These are phyloP conservation scores for Stemphylium lycopersici DNA, from an alignment of 2,329 filamentous ascomycete genomes.

Conservation along the genomic window DNA sequence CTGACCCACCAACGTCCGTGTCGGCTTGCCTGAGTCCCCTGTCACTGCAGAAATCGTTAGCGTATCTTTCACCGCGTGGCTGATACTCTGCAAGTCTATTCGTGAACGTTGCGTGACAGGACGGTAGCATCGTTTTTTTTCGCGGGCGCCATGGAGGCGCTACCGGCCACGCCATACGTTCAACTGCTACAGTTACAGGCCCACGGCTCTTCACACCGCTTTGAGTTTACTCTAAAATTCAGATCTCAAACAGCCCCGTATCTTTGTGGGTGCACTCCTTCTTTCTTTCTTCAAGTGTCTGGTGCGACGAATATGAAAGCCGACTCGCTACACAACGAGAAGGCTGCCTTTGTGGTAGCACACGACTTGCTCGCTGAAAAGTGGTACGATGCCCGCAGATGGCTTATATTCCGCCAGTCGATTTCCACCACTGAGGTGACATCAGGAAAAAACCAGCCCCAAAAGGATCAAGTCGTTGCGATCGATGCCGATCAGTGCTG, in stretches of 20 bases:
- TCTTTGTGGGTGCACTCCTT: not conserved
- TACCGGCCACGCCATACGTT: conserved; percentile 20
- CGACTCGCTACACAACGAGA: not conserved
- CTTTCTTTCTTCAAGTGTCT: conserved; percentile 2
- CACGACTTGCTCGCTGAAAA: conserved; percentile 16
- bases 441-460: conserved; percentile 16
- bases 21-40: conserved; percentile 33
- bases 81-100: conserved; percentile 25
- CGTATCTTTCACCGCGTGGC: conserved; percentile 27
- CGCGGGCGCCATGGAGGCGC: conserved; percentile 22
- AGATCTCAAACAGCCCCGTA: conserved; percentile 7
- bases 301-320: not conserved
- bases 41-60: conserved; percentile 26
- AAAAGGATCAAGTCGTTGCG: conserved; percentile 24
- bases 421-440: conserved; percentile 38
- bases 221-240: conserved; percentile 10
- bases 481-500: conserved; percentile 36
- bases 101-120: conserved; percentile 30
- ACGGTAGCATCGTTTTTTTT: conserved; percentile 18
- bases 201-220: conserved; percentile 11
- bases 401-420: conserved; percentile 32
- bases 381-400: conserved; percentile 39
- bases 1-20: conserved; percentile 40
- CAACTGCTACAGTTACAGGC: conserved; percentile 3
- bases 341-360: conserved; percentile 31